Evolutionary conservation across 169 alveolate genomes (phyloP), one percentile per base, ranked within the genome.

Genomic region (Neospora caninum): DNA sequence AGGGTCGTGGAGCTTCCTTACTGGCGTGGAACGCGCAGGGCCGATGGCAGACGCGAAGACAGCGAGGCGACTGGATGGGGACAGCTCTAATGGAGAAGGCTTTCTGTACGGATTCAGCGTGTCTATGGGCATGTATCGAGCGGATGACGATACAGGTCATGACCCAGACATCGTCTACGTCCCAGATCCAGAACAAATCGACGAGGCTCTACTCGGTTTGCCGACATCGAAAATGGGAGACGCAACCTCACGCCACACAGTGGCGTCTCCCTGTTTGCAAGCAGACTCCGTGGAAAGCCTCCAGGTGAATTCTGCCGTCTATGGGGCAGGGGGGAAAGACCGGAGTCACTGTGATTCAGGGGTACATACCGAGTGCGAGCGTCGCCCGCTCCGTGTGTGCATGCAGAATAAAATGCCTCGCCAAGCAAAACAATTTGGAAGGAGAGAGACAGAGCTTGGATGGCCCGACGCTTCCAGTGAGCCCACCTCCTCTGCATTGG

Each of bases 151-250:
- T 20, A 9, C 31, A 20, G 49, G 45, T 36, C 87, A 78, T 34
- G 93, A 89, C 53, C 93, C 93, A 0, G 93, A 89, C 29, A 34
- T 89, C 49, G 93, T 89, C 43, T 89, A 89, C 29, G 45, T 89
- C 34, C 93, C 93, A 22, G 93, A 89, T 89, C 91, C 93, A 31
- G 93, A 89, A 53, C 84, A 89, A 45, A 89, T 89, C 78, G 53
- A 89, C 49, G 89, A 89, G 45, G 41, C 93, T 45, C 82, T 89
- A 18, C 67, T 89, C 16, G 93, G 93, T 16, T 25, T 45, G 53
- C 49, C 92, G 10, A 13, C 92, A 29, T 20, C 22, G 58, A 45
- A n/a, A 88, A 49, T 70, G 29, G 78, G 58, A 84, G 88, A 86
- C 84, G 18, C 58, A 49, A 22, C 58, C 58, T 13, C 58, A 49